These are phyloP conservation scores for Pezizomycotina sp. DNA, from an alignment of 2,329 filamentous ascomycete species.

Conservation along the genomic window DNA sequence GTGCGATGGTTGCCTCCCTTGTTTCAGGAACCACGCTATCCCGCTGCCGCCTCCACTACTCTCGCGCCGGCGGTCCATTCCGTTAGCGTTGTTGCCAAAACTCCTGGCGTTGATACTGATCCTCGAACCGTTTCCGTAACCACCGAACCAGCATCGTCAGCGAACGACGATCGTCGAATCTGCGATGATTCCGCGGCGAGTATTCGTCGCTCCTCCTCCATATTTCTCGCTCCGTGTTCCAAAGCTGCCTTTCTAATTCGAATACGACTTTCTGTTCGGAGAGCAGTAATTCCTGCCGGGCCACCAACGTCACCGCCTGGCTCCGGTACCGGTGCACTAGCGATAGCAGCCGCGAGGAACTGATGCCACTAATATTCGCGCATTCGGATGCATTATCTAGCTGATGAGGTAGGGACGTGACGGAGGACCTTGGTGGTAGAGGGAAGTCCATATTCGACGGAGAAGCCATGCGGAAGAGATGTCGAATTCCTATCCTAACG, in stretches of 20 bases:
- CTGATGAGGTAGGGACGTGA: no score
- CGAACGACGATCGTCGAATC: no score
- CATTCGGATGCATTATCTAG: no score
- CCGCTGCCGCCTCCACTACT: constrained; percentile 6
- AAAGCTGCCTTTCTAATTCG: constrained; percentile 18
- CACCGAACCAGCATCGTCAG: no score
- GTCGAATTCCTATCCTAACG: no score
- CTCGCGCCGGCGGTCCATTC: constrained; percentile 4
- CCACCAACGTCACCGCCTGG: constrained; percentile 13
- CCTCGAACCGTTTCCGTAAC: no score
- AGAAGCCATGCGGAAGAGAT: no score
- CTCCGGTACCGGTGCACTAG: constrained; percentile 18
- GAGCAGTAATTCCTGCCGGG: constrained; percentile 13
- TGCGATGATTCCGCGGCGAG: constrained; percentile 3
- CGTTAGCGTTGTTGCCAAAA: constrained; percentile 1
- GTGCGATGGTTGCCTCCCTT: constrained; percentile 3
- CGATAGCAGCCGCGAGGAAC: constrained; percentile 15
- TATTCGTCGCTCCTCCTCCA: constrained; percentile 17
- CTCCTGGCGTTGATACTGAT: constrained; percentile 1
- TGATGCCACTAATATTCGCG: constrained; percentile 19
- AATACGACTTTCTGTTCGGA: constrained; percentile 16
- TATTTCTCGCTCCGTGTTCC: constrained; percentile 16
- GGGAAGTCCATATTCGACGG: no score
- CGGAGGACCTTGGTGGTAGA: no score
- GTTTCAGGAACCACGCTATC: constrained; percentile 16